Evolutionary conservation across 257 asterid genomes (phyloP).

Genomic region (Solanum bulbocastanum): DNA sequence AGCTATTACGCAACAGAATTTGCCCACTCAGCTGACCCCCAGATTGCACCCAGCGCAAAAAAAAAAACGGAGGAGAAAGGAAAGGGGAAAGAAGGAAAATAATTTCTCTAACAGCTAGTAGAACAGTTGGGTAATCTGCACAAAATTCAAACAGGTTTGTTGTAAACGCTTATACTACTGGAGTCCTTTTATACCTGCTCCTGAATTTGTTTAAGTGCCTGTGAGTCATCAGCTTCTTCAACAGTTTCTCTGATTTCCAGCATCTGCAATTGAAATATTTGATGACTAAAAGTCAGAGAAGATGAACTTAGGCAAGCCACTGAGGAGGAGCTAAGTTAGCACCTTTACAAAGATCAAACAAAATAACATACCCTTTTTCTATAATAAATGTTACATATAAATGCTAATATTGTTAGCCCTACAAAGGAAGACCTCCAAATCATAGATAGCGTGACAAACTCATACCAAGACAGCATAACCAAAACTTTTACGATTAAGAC

Average conservation of each 20-base stretch:
- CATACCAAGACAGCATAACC: neutral
- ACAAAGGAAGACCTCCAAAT: neutral
- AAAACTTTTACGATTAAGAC: neutral
- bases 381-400: neutral
- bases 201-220: conserved; percentile 53
- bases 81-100: neutral
- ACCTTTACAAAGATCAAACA: neutral
- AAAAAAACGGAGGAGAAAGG: neutral
- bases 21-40: neutral
- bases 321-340: neutral
- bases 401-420: neutral
- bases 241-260: conserved; percentile 89
- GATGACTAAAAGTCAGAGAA: neutral
- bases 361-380: neutral
- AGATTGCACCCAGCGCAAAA: neutral
- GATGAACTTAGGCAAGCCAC: neutral
- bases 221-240: conserved; percentile 58
- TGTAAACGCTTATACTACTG: neutral
- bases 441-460: neutral
- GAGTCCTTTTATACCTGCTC: conserved; percentile 37
- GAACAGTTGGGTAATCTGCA: neutral
- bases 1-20: neutral
- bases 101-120: neutral
- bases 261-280: conserved; percentile 36
- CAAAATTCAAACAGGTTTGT: neutral